Percentiles rank a stretch among this genome's conserved stretches.
Conservation (phyloP, 129 eudicot genomes). For the Ambrosia trifida region DNA sequence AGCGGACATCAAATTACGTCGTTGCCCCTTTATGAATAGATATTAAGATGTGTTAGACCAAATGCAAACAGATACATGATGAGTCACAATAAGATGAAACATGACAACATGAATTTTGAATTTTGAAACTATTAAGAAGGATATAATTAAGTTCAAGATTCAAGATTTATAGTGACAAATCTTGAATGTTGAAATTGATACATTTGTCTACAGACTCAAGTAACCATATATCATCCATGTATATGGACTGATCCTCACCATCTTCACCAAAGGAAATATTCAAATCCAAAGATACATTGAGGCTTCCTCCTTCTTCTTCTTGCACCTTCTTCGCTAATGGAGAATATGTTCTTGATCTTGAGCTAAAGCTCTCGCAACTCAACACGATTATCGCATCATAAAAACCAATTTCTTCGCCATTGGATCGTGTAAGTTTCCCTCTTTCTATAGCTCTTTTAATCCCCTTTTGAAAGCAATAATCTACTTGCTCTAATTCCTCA, state of each 20-base stretch:
- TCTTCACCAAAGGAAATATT: conserved; percentile 63
- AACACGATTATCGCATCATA: conserved; percentile 74
- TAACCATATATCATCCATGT: conserved; percentile 61
- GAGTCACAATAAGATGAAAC: neutral
- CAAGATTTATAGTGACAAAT: conserved; percentile 42
- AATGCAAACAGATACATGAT: neutral
- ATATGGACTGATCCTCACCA: conserved; percentile 36
- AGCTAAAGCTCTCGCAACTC: conserved; percentile 62
- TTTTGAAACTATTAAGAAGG: conserved; percentile 21
- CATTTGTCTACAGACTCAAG: conserved; percentile 73
- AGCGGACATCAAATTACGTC: too few relatives aligned
- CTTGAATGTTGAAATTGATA: conserved; percentile 58
- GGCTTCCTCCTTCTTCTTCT: conserved; percentile 32
- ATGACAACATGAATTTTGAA: neutral
- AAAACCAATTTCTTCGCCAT: conserved; percentile 66
- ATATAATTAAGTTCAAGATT: conserved; percentile 39
- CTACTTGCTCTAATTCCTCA: conserved; percentile 79
- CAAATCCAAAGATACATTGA: conserved; percentile 67
- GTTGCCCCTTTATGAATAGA: too few relatives aligned
- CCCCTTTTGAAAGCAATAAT: conserved; percentile 61
- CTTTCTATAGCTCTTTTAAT: conserved; percentile 68
- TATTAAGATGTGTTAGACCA: neutral
- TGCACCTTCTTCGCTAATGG: conserved; percentile 49
- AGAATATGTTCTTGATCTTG: conserved; percentile 71
- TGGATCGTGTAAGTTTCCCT: conserved; percentile 50